phyloP scores from a whole-genome alignment of 2,329 filamentous ascomycete species.

The Akanthomyces muscarius region DNA sequence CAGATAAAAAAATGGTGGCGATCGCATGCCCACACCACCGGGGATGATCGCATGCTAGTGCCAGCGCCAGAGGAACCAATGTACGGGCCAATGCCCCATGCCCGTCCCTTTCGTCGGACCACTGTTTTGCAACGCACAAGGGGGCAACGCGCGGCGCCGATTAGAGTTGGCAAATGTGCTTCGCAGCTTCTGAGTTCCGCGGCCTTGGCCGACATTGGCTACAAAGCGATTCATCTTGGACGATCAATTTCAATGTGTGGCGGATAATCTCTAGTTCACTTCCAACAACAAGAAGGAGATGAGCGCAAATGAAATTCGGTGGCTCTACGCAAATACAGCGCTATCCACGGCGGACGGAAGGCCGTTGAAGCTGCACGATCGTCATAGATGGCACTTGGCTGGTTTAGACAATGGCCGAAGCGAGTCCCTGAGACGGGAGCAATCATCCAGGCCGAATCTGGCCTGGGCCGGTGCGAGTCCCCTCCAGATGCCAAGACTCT shows the following conservation, averaged over 20 bases:
- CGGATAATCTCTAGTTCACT: too few species aligned
- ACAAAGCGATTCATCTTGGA: too few species aligned
- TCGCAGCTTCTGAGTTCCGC: background rate
- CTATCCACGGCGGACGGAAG: background rate
- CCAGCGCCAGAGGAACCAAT: background rate
- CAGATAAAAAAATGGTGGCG: background rate
- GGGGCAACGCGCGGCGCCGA: background rate
- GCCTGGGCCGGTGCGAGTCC: background rate
- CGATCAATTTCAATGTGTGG: too few species aligned
- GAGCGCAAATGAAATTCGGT: background rate
- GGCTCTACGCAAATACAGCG: background rate
- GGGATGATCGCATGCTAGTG: background rate
- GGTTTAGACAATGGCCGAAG: background rate
- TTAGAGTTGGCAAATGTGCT: background rate
- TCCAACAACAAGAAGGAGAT: too few species aligned
- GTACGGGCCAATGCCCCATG: background rate
- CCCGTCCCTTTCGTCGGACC: background rate
- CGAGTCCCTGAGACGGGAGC: background rate
- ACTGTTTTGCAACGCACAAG: background rate
- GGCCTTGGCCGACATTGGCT: background rate
- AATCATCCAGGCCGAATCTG: background rate
- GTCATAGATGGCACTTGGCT: background rate
- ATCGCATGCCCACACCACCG: background rate
- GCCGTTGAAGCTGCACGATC: background rate
- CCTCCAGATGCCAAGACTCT: slow-evolving; percentile 2